Evolutionary conservation across 1,284 basidiomycete genomes (phyloP).

Genomic region (Hortiboletus rubellus): DNA sequence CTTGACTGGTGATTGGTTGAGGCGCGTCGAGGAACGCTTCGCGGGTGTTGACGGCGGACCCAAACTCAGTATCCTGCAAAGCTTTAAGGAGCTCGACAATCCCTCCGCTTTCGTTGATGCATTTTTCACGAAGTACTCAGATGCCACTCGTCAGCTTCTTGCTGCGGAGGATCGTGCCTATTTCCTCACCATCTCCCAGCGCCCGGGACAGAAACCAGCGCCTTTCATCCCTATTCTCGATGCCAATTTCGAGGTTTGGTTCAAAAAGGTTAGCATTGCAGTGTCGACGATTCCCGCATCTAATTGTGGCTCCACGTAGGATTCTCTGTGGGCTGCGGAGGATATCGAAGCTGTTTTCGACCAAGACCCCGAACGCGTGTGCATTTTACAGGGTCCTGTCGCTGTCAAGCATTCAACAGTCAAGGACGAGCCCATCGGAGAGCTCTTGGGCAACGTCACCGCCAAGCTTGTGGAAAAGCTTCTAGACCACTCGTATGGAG

Average conservation of each 20-base stretch:
- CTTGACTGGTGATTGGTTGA: conserved; percentile 95
- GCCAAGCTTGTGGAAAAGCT: conserved; percentile 76
- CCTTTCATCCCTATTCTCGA: conserved; percentile 99
- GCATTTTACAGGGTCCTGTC: conserved; percentile 96
- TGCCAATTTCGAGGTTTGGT: conserved; percentile 94
- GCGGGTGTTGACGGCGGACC: conserved; percentile 84
- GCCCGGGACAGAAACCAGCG: conserved; percentile 96
- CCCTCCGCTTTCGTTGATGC: conserved; percentile 75
- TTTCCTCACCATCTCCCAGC: conserved; percentile 93
- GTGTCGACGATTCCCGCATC: conserved; percentile 5
- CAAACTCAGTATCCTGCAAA: conserved; percentile 90
- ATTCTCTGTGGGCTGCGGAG: conserved; percentile 97
- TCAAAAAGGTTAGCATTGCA: conserved; percentile 79
- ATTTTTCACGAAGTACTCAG: conserved; percentile 87
- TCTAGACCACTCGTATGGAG: conserved; percentile 79
- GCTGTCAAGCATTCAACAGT: conserved; percentile 85
- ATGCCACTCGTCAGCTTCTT: conserved; percentile 83
- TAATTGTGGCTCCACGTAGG: conserved; percentile 48
- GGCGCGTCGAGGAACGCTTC: conserved; percentile 95
- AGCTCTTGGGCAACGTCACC: conserved; percentile 89
- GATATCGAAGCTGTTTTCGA: conserved; percentile 99
- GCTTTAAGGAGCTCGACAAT: conserved; percentile 82
- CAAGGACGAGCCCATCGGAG: conserved; percentile 93
- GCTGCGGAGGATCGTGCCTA: conserved; percentile 95
- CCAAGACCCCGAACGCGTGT: conserved; percentile 96